These are phyloP conservation scores for Metschnikowia vanudenii DNA, from an alignment of 805 yeast species.

Conservation along the genomic window DNA sequence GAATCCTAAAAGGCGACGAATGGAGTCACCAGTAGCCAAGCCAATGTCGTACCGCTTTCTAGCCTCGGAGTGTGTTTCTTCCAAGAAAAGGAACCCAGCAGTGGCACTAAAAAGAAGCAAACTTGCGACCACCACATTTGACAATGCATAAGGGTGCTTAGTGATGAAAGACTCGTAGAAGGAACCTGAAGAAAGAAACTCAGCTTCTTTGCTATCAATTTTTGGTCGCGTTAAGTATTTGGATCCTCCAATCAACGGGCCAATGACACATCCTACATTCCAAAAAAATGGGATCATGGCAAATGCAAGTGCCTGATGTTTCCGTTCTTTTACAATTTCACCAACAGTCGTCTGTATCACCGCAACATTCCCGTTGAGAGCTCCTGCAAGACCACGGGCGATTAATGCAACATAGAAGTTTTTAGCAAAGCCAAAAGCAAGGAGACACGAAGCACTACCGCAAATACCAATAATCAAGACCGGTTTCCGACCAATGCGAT, in stretches of 20 bases:
- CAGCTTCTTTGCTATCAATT: not conserved
- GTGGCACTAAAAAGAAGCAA: slow-evolving; percentile 27
- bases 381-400: slow-evolving; percentile 30
- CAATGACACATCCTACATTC: slow-evolving; percentile 34
- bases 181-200: too few relatives aligned
- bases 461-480: slow-evolving; percentile 27
- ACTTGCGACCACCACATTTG: slow-evolving; percentile 34
- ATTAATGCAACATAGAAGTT: slow-evolving; percentile 29
- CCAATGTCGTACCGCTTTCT: slow-evolving; percentile 34
- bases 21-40: slow-evolving; percentile 30
- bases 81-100: slow-evolving; percentile 35
- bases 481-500: slow-evolving; percentile 30
- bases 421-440: slow-evolving; percentile 30
- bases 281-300: slow-evolving; percentile 30
- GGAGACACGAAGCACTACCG: slow-evolving; percentile 27
- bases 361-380: slow-evolving; percentile 32
- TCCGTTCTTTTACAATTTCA: slow-evolving; percentile 30
- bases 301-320: slow-evolving; percentile 33
- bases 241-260: slow-evolving; percentile 35
- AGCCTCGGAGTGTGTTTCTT: slow-evolving; percentile 35
- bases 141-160: slow-evolving; percentile 38
- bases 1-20: slow-evolving; percentile 27
- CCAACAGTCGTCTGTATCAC: slow-evolving; percentile 33
- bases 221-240: slow-evolving; percentile 28
- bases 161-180: slow-evolving; percentile 29